phyloP scores from a whole-genome alignment of 192 early-diverging fungal genomes.

The Helicostylum pulchrum region DNA sequence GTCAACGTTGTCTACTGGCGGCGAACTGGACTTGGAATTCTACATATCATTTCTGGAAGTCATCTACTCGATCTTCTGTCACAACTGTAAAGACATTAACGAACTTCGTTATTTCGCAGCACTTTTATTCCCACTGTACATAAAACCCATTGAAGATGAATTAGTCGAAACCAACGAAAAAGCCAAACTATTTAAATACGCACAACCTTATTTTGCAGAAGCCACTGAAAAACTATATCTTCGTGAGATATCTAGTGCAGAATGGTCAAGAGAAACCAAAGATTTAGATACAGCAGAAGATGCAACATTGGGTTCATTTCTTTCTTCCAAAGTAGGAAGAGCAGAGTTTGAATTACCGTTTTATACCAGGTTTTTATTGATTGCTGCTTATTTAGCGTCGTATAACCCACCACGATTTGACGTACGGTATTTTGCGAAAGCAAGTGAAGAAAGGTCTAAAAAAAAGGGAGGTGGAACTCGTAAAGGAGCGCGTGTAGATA shows the following conservation, averaged over 20 bases:
- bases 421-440: slow-evolving; percentile 79
- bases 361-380: slow-evolving; percentile 85
- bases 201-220: slow-evolving; percentile 78
- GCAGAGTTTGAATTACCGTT: slow-evolving; percentile 76
- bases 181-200: slow-evolving; percentile 68
- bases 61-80: slow-evolving; percentile 77
- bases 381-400: slow-evolving; percentile 88
- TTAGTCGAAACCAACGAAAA: slow-evolving; percentile 64
- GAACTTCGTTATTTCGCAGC: slow-evolving; percentile 83
- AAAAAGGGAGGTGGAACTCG: slow-evolving; percentile 35
- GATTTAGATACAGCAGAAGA: slow-evolving; percentile 15
- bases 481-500: slow-evolving; percentile 43
- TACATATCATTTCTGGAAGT: slow-evolving; percentile 75
- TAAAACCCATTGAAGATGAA: slow-evolving; percentile 78
- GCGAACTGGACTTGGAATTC: slow-evolving; percentile 49
- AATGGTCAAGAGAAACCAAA: slow-evolving; percentile 63
- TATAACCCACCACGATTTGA: slow-evolving; percentile 91
- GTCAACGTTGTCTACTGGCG: not conserved
- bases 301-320: not conserved
- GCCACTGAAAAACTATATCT: slow-evolving; percentile 85
- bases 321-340: slow-evolving; percentile 9
- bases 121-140: slow-evolving; percentile 82
- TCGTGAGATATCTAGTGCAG: slow-evolving; percentile 85
- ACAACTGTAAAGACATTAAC: slow-evolving; percentile 78
- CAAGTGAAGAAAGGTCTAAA: slow-evolving; percentile 35